Conservation (phyloP, 768 basidiomycete species). For the Cantharellus anzutake region DNA sequence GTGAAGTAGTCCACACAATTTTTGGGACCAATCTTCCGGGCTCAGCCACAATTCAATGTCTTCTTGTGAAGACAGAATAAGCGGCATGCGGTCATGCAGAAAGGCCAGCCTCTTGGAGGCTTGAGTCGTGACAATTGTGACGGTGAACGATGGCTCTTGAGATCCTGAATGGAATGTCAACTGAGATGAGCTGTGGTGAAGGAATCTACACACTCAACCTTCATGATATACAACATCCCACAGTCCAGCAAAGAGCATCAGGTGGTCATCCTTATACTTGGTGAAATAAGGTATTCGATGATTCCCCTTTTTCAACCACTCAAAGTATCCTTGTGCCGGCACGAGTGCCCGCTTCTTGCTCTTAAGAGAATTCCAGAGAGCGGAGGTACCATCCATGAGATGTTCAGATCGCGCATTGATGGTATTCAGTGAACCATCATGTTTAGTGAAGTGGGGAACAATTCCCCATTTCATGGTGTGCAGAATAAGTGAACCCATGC, state of each 20-base stretch:
- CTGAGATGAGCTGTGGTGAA: neutral
- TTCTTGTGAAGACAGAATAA: slow-evolving; percentile 45
- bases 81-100: slow-evolving; percentile 75
- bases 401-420: slow-evolving; percentile 84
- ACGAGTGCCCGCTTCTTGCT: slow-evolving; percentile 74
- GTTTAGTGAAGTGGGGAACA: slow-evolving; percentile 66
- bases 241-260: slow-evolving; percentile 78
- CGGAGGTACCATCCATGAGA: slow-evolving; percentile 41
- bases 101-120: slow-evolving; percentile 52
- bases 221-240: slow-evolving; percentile 59
- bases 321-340: slow-evolving; percentile 68
- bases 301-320: slow-evolving; percentile 79
- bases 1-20: slow-evolving; percentile 38
- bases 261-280: slow-evolving; percentile 34
- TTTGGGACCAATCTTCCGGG: slow-evolving; percentile 45
- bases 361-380: slow-evolving; percentile 75
- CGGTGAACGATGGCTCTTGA: slow-evolving; percentile 38
- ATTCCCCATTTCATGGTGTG: slow-evolving; percentile 46
- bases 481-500: neutral
- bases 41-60: slow-evolving; percentile 66
- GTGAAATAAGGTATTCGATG: slow-evolving; percentile 67
- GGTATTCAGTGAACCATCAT: slow-evolving; percentile 55
- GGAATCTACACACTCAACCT: slow-evolving; percentile 20
- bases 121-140: slow-evolving; percentile 75
- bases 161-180: neutral